Conservation (phyloP, 495 filamentous ascomycete genomes). For the Trichoderma asperelloides region DNA sequence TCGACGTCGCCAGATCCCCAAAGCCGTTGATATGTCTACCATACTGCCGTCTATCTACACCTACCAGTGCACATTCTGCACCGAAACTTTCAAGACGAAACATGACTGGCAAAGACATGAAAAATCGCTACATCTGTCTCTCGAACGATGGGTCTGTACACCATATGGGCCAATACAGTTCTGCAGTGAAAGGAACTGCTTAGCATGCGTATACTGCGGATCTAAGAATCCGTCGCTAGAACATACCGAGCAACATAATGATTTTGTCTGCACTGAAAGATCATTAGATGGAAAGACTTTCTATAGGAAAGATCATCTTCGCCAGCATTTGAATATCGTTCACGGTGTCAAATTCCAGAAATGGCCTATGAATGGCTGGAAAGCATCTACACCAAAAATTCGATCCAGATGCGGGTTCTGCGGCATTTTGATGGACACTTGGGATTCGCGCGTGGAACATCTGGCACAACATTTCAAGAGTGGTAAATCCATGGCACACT, state of each 20-base stretch:
- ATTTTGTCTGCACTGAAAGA: slow-evolving; percentile 45
- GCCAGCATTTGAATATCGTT: slow-evolving; percentile 56
- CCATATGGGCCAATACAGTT: slow-evolving; percentile 1
- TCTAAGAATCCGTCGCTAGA: slow-evolving; percentile 28
- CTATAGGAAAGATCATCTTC: slow-evolving; percentile 57
- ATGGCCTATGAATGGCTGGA: slow-evolving; percentile 46
- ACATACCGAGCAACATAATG: slow-evolving; percentile 51
- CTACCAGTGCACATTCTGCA: slow-evolving; percentile 81
- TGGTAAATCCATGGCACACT: slow-evolving; percentile 40
- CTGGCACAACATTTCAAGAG: slow-evolving; percentile 43
- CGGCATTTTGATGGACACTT: slow-evolving; percentile 28
- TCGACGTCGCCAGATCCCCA: slow-evolving; percentile 53
- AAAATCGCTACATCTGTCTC: slow-evolving; percentile 67
- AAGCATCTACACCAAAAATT: slow-evolving; percentile 28
- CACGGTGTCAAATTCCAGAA: slow-evolving; percentile 43
- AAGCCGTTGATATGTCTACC: slow-evolving; percentile 18
- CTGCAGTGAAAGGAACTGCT: slow-evolving; percentile 22
- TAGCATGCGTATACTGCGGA: slow-evolving; percentile 47
- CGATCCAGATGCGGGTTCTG: slow-evolving; percentile 49
- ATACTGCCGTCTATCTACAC: slow-evolving; percentile 35
- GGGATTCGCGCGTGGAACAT: slow-evolving; percentile 40
- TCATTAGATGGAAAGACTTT: slow-evolving; percentile 47
- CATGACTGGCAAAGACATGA: slow-evolving; percentile 82
- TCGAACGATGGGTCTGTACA: slow-evolving; percentile 47
- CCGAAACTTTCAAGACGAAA: slow-evolving; percentile 68